phyloP scores from a whole-genome alignment of 345 rosid genomes.

The Ceriops zippeliana region DNA sequence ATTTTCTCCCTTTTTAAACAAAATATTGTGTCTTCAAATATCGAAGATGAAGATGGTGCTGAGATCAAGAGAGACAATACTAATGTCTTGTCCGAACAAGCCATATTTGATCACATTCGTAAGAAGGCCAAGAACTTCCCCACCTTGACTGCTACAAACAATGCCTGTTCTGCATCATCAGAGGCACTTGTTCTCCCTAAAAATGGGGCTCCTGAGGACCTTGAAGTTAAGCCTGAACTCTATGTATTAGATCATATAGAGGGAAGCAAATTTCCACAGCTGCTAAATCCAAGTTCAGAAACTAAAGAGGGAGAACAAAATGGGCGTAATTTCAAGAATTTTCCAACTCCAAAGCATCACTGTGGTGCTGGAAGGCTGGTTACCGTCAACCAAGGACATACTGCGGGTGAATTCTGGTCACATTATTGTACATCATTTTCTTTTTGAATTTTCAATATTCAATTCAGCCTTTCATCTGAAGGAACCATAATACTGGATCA shows the following conservation, averaged over 20 bases:
- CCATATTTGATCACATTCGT: slow-evolving; percentile 78
- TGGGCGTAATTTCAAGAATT: slow-evolving; percentile 15
- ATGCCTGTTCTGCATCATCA: slow-evolving; percentile 31
- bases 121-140: slow-evolving; percentile 77
- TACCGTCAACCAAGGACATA: slow-evolving; percentile 24
- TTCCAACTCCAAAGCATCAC: slow-evolving; percentile 14
- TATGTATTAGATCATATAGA: slow-evolving; percentile 29
- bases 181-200: slow-evolving; percentile 42
- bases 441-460: slow-evolving; percentile 2
- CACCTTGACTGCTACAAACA: slow-evolving; percentile 37
- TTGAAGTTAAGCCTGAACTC: slow-evolving; percentile 24
- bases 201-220: slow-evolving; percentile 39
- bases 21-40: slow-evolving; percentile 12
- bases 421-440: not conserved
- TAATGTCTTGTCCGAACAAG: slow-evolving; percentile 47
- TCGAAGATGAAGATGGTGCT: slow-evolving; percentile 38
- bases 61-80: slow-evolving; percentile 44
- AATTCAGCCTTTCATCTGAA: slow-evolving; percentile 33
- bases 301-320: slow-evolving; percentile 20
- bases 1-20: slow-evolving; percentile 12
- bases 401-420: slow-evolving; percentile 34
- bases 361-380: slow-evolving; percentile 16
- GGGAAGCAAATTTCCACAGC: slow-evolving; percentile 26
- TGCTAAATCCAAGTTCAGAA: slow-evolving; percentile 22
- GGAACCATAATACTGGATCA: slow-evolving; percentile 58